A percentile compares a stretch with the other conserved stretches of the same genome.
Evolutionary conservation across 2,329 filamentous ascomycete genomes (phyloP).

Genomic region (Huntiella abstrusa): DNA sequence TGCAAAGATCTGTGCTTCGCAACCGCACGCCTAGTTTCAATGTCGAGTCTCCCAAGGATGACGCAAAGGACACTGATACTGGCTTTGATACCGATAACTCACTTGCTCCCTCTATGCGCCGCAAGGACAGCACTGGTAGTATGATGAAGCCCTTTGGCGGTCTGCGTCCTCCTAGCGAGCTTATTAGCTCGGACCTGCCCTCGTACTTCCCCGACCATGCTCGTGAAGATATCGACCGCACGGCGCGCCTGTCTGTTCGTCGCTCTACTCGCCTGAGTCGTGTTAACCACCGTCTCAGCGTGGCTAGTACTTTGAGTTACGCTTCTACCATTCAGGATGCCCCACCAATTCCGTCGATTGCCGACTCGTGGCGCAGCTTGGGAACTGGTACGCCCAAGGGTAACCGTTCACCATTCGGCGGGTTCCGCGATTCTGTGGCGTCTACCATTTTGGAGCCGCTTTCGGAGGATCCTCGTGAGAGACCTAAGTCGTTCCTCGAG

Average conservation of each 20-base stretch:
- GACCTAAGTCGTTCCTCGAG: conserved; percentile 80
- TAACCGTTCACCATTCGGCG: conserved; percentile 30
- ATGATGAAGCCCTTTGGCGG: conserved; percentile 72
- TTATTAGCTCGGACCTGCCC: conserved; percentile 89
- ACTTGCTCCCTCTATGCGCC: conserved; percentile 23
- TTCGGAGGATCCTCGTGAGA: conserved; percentile 80
- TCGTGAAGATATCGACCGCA: conserved; percentile 86
- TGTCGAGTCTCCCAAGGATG: conserved; percentile 36
- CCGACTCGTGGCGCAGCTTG: conserved; percentile 66
- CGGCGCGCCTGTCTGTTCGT: conserved; percentile 78
- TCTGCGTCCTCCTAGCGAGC: conserved; percentile 79
- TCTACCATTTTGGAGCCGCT: conserved; percentile 79
- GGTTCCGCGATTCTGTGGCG: conserved; percentile 71
- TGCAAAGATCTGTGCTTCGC: conserved; percentile 60
- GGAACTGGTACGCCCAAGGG: conserved; percentile 2
- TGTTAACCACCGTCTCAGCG: conserved; percentile 80
- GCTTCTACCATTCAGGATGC: conserved; percentile 85
- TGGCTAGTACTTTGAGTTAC: conserved; percentile 82
- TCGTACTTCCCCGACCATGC: conserved; percentile 96
- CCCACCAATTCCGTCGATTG: conserved; percentile 86
- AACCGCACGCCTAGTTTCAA: conserved; percentile 38
- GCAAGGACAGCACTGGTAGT: conserved; percentile 22
- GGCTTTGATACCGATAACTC: conserved; percentile 25
- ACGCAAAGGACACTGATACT: background rate
- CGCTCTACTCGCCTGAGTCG: conserved; percentile 81